phyloP scores from a whole-genome alignment of 208 protist genomes.

The Acanthamoeba royreba region DNA sequence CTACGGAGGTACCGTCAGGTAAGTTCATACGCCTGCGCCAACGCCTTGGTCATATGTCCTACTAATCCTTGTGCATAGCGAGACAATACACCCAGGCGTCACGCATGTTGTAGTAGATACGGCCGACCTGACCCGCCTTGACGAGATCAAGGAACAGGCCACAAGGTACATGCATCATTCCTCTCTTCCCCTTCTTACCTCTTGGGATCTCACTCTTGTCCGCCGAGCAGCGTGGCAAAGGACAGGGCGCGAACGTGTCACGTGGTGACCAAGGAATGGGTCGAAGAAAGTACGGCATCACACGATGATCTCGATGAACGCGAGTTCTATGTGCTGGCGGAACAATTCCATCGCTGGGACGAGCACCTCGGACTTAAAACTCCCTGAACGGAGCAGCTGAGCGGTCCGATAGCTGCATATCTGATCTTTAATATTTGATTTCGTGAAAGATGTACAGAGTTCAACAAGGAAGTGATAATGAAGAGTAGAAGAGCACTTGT shows the following conservation, averaged over 20 bases:
- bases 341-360: conserved; percentile 9
- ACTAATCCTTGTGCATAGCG: neutral
- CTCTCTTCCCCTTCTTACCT: neutral
- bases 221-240: neutral
- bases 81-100: neutral
- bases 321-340: neutral
- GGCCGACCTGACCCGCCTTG: conserved; percentile 39
- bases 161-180: neutral
- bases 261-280: conserved; percentile 24
- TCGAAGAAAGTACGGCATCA: neutral
- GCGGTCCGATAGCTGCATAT: no score
- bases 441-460: no score
- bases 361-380: no score
- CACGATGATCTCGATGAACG: conserved; percentile 42
- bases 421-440: no score
- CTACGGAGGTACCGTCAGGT: conserved; percentile 47
- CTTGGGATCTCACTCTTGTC: no score
- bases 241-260: neutral
- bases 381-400: no score
- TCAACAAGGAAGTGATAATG: no score
- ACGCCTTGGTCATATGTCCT: neutral
- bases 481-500: no score
- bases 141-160: conserved; percentile 24
- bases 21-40: neutral
- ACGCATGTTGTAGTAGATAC: conserved; percentile 60